Conservation (phyloP, 2,329 filamentous ascomycete species). For the Pestalotiopsis sp. region DNA sequence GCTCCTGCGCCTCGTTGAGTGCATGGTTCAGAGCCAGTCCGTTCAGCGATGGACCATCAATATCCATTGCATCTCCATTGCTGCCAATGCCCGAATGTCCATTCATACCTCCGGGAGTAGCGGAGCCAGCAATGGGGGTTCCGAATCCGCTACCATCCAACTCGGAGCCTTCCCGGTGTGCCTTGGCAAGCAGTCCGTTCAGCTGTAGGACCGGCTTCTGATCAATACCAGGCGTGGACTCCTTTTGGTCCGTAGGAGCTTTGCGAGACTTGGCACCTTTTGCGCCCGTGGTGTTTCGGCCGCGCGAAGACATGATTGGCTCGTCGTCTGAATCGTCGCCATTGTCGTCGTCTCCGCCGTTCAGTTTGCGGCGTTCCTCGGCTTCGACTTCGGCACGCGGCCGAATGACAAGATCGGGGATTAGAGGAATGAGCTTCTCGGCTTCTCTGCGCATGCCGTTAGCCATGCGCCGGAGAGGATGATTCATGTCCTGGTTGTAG, state of each 20-base stretch:
- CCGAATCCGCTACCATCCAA: conserved; percentile 82
- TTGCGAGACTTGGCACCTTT: conserved; percentile 77
- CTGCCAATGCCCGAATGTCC: conserved; percentile 69
- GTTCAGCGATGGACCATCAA: conserved; percentile 75
- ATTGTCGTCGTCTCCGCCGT: conserved; percentile 79
- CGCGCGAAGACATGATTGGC: conserved; percentile 96
- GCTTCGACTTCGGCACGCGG: conserved; percentile 94
- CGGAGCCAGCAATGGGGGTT: conserved; percentile 75
- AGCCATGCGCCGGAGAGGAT: conserved; percentile 88
- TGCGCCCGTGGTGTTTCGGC: conserved; percentile 81
- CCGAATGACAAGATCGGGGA: conserved; percentile 88
- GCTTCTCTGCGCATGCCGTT: conserved; percentile 97
- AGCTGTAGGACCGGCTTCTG: conserved; percentile 73
- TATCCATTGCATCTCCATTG: conserved; percentile 83
- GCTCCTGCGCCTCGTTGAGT: conserved; percentile 69
- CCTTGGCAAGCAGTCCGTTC: conserved; percentile 62
- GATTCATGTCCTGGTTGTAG: conserved; percentile 89
- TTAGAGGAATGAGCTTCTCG: conserved; percentile 92
- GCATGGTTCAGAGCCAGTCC: conserved; percentile 66
- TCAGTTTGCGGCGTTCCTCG: conserved; percentile 81
- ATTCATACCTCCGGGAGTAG: conserved; percentile 75
- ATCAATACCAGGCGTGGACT: conserved; percentile 77
- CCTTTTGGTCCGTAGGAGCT: conserved; percentile 71
- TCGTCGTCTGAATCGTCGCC: conserved; percentile 95
- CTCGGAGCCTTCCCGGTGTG: conserved; percentile 74